phyloP scores from a whole-genome alignment of 1,284 basidiomycete species.

The Athelia psychrophila region DNA sequence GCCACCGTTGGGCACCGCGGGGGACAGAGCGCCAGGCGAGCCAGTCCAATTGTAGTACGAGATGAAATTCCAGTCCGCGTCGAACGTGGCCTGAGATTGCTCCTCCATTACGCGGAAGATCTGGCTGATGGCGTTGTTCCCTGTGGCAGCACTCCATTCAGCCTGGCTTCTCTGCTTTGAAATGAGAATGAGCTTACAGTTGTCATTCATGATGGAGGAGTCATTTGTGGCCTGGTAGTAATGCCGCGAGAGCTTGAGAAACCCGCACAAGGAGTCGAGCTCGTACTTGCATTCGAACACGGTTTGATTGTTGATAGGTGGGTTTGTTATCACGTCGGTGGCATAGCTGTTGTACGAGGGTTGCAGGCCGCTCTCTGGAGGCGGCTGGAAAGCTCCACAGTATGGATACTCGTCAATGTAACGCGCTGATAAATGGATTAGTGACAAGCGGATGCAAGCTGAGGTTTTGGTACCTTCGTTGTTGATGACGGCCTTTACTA shows the following conservation, averaged over 20 bases:
- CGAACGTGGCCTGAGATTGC: slow-evolving; percentile 72
- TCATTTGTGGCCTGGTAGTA: slow-evolving; percentile 73
- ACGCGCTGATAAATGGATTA: slow-evolving; percentile 27
- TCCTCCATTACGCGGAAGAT: slow-evolving; percentile 75
- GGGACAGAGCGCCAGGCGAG: slow-evolving; percentile 56
- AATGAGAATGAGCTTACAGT: slow-evolving; percentile 46
- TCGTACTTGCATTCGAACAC: slow-evolving; percentile 86
- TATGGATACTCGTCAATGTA: slow-evolving; percentile 53
- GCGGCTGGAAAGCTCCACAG: slow-evolving; percentile 58
- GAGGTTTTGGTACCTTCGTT: slow-evolving; percentile 32
- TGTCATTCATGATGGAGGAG: slow-evolving; percentile 63
- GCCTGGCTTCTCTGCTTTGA: too few species aligned
- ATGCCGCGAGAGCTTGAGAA: slow-evolving; percentile 71
- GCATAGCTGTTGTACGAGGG: slow-evolving; percentile 39
- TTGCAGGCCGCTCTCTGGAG: slow-evolving; percentile 45
- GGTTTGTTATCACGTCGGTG: slow-evolving; percentile 57
- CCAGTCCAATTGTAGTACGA: slow-evolving; percentile 83
- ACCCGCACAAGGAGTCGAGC: slow-evolving; percentile 71
- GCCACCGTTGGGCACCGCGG: slow-evolving; percentile 60
- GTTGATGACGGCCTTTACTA: slow-evolving; percentile 54
- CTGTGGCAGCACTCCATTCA: slow-evolving; percentile 1
- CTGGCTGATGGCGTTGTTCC: slow-evolving; percentile 52
- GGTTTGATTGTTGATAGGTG: slow-evolving; percentile 62
- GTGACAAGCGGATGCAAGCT: not conserved
- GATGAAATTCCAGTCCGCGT: slow-evolving; percentile 65